These are phyloP conservation scores for Schizochytrium sp. DNA, from an alignment of 108 stramenopile genomes.

Conservation along the genomic window DNA sequence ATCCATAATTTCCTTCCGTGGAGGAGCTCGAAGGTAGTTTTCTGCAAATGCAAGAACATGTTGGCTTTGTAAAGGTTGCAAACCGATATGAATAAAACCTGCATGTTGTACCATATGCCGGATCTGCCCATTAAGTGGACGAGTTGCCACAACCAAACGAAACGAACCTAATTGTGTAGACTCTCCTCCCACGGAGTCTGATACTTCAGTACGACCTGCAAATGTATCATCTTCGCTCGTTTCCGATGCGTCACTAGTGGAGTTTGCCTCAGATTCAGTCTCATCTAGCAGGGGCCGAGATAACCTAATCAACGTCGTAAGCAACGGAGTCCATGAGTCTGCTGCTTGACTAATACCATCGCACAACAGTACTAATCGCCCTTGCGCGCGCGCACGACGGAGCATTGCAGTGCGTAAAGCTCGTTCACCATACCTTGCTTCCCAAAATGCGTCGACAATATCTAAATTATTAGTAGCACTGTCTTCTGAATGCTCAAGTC, in stretches of 20 bases:
- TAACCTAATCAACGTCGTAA: not conserved
- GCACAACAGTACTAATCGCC: conserved; percentile 26
- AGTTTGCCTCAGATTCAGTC: not conserved
- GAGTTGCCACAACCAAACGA: not conserved
- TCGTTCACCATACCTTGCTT: not conserved
- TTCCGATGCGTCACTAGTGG: not conserved
- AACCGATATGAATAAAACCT: not conserved
- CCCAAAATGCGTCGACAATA: conserved; percentile 2
- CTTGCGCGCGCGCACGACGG: not conserved
- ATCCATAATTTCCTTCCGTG: not conserved
- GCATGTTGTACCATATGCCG: not conserved
- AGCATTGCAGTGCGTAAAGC: conserved; percentile 21
- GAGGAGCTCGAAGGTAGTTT: not conserved
- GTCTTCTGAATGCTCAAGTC: not conserved
- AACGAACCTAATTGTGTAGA: not conserved
- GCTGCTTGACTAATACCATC: conserved; percentile 20
- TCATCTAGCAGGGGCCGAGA: conserved; percentile 4
- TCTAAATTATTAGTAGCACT: not conserved
- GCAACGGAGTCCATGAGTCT: not conserved
- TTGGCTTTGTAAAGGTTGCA: not conserved
- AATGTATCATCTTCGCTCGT: not conserved
- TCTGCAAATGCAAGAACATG: not conserved
- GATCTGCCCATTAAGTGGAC: not conserved
- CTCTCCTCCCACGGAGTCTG: not conserved
- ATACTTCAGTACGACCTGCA: not conserved